Percentiles rank a stretch among this genome's conserved stretches.
These are phyloP conservation scores for Fennellomyces sp. DNA, from an alignment of 371 early-diverging fungal species.

Conservation along the genomic window DNA sequence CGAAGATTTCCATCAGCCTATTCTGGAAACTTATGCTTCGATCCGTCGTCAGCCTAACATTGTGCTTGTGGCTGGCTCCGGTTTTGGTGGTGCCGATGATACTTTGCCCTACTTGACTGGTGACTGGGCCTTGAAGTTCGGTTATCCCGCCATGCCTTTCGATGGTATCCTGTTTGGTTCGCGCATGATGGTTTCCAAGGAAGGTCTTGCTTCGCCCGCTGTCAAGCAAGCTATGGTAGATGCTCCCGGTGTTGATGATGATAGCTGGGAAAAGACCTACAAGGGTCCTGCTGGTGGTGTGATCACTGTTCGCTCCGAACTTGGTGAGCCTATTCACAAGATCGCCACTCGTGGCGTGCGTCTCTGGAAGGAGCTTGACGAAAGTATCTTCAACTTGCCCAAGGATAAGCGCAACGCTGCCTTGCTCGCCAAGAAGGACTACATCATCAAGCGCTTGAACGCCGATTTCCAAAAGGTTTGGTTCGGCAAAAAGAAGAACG, in stretches of 20 bases:
- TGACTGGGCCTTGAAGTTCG: conserved; percentile 86
- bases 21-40: conserved; percentile 91
- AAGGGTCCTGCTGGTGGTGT: conserved; percentile 90
- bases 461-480: conserved; percentile 94
- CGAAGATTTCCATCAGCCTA: conserved; percentile 94
- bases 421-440: conserved; percentile 87
- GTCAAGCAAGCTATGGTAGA: conserved; percentile 93
- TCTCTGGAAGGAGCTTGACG: conserved; percentile 96
- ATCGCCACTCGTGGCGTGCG: conserved; percentile 93
- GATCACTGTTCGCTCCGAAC: conserved; percentile 92
- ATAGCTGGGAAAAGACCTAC: conserved; percentile 94
- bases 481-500: conserved; percentile 90
- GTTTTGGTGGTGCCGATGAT: conserved; percentile 91
- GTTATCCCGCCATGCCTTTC: conserved; percentile 94
- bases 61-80: conserved; percentile 90
- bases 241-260: conserved; percentile 88
- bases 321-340: conserved; percentile 98
- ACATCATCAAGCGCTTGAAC: conserved; percentile 90
- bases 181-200: conserved; percentile 95
- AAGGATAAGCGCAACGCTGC: conserved; percentile 86
- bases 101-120: conserved; percentile 95
- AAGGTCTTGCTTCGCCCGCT: conserved; percentile 79
- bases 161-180: conserved; percentile 95
- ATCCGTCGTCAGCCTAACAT: conserved; percentile 89
- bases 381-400: conserved; percentile 86